phyloP scores from a whole-genome alignment of 768 basidiomycete species.

The Suillus plorans region DNA sequence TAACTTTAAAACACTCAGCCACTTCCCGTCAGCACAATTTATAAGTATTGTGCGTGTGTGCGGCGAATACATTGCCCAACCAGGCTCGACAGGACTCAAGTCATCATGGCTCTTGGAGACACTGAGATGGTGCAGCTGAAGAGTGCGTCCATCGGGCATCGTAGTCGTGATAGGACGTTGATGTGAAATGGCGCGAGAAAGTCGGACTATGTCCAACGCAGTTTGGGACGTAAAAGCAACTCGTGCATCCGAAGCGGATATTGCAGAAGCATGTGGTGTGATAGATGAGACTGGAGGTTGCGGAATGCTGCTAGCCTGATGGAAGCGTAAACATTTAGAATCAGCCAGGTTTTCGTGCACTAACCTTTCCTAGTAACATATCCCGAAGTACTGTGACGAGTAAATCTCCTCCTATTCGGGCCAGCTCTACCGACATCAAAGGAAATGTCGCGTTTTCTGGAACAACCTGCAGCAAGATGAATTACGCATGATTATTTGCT shows the following conservation, averaged over 20 bases:
- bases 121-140: conserved; percentile 42
- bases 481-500: background rate
- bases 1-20: conserved; percentile 53
- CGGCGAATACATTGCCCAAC: conserved; percentile 44
- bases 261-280: conserved; percentile 56
- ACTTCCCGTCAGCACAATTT: conserved; percentile 52
- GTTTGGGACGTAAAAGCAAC: conserved; percentile 59
- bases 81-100: conserved; percentile 31
- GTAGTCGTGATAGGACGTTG: conserved; percentile 46
- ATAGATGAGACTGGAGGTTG: conserved; percentile 39
- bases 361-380: conserved; percentile 57
- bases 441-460: conserved; percentile 52
- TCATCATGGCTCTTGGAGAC: conserved; percentile 1
- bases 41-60: conserved; percentile 44
- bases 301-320: conserved; percentile 46
- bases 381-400: conserved; percentile 70
- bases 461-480: conserved; percentile 43
- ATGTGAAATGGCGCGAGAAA: conserved; percentile 65
- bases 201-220: conserved; percentile 52
- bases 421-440: conserved; percentile 57
- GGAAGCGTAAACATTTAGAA: background rate
- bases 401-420: conserved; percentile 61
- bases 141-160: conserved; percentile 32
- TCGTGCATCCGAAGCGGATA: conserved; percentile 49
- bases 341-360: conserved; percentile 8